Conservation (phyloP, 2,329 filamentous ascomycete genomes). For the Colletotrichum tofieldiae region DNA sequence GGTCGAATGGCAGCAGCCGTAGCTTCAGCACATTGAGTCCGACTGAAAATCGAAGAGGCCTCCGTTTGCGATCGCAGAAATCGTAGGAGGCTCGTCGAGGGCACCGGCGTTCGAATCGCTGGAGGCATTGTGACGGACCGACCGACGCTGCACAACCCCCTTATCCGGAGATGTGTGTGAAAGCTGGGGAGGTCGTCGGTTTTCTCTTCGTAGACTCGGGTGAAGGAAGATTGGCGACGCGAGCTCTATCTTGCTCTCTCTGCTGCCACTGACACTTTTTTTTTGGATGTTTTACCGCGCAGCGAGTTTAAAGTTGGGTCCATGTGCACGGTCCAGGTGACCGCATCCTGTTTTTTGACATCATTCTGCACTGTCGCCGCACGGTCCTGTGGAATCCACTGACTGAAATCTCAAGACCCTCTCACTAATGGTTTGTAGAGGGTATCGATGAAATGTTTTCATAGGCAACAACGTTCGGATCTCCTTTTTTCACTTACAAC, state of each 20-base stretch:
- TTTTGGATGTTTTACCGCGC: constrained; percentile 29
- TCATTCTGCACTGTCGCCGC: constrained; percentile 12
- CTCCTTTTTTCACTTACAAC: not conserved
- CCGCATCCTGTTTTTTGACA: constrained; percentile 25
- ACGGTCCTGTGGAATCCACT: constrained; percentile 25
- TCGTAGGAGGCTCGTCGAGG: constrained; percentile 74
- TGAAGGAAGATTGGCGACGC: constrained; percentile 2
- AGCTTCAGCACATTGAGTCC: constrained; percentile 50
- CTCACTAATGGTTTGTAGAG: not conserved
- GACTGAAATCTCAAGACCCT: constrained; percentile 25
- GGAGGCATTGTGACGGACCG: constrained; percentile 53
- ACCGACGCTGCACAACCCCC: constrained; percentile 7
- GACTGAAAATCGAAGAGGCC: constrained; percentile 66
- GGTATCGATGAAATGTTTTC: constrained; percentile 6
- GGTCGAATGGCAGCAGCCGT: constrained; percentile 14
- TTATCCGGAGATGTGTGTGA: constrained; percentile 2
- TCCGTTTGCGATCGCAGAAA: constrained; percentile 82
- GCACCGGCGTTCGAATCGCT: constrained; percentile 61
- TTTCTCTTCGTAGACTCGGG: not conserved
- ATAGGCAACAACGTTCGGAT: not conserved
- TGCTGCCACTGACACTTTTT: constrained; percentile 32
- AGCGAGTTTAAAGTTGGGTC: constrained; percentile 26
- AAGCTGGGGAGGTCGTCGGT: constrained; percentile 1
- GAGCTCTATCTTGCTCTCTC: not conserved
- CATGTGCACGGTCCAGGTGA: constrained; percentile 33